Base-by-base conservation (phyloP, 2,329 filamentous ascomycete genomes). In the Beauveria sp. region DNA sequence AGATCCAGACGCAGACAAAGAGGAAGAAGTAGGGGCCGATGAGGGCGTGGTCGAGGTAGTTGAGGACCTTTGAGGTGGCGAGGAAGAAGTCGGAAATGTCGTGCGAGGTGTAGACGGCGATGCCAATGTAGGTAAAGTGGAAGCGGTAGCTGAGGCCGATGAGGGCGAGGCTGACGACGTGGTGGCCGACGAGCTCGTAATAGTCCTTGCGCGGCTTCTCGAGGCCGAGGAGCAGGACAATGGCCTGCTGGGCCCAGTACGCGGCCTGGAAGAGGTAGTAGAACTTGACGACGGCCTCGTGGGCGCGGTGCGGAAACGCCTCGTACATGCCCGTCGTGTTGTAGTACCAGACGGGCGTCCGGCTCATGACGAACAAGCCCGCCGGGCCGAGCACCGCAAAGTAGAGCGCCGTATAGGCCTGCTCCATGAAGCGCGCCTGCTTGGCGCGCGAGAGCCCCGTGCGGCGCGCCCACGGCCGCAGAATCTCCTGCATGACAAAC, bases 1-100 rank as follows among this genome's bases (percentile, higher is more conserved):
- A 97, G 70, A 91, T 86, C 93, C 93, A 98, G 64, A 88, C 80
- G 66, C 78, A 79, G 74, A 96, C 88, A 78, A 96, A 97, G 67
- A 89, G 67, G 71, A 84, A 85, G 76, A 95, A 97, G 78, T 93
- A 96, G 18, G 91, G 91, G 0, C 82, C 86, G n/a, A 90, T 90
- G 51, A 96, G 78, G 62, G 83, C 79, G 61, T 87, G 86, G 71
- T 96, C 89, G 67, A 97, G 78, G 77, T 98, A 97, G 78, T 96
- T 96, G 68, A 97, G 84, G 5, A 88, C 85, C 78, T 97, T 97
- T 64, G 91, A 96, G 2, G 90, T 95, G 43, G 93, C 93, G 50
- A 97, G 83, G 84, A 97, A 97, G 77, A 97, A 96, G 74, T 97
- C 93, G 64, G 88, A 92, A 65, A 97, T 90, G 72, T 98, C 93